Evolutionary conservation across 2,329 filamentous ascomycete genomes (phyloP).

Genomic region (Penicillium sp.): DNA sequence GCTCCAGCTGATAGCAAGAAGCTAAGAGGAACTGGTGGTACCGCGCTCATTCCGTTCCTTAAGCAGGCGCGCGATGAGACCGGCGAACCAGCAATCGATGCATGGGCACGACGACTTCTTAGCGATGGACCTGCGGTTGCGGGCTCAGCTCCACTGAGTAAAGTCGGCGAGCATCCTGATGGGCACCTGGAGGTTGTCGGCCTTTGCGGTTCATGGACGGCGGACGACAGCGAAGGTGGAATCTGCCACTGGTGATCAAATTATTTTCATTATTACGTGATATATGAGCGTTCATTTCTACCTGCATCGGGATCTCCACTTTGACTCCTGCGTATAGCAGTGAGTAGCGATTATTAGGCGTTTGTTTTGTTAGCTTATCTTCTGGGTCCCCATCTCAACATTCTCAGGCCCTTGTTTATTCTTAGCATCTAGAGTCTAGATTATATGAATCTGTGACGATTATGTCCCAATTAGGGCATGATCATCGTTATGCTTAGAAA

Average conservation of each 20-base stretch:
- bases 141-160: slow-evolving; percentile 48
- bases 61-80: slow-evolving; percentile 98
- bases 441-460: neutral
- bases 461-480: too few relatives aligned
- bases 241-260: slow-evolving; percentile 53
- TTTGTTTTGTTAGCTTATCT: neutral
- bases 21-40: slow-evolving; percentile 87
- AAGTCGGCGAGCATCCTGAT: slow-evolving; percentile 54
- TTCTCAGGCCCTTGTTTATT: neutral
- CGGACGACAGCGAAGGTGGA: slow-evolving; percentile 74
- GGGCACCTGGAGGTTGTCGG: slow-evolving; percentile 63
- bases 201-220: slow-evolving; percentile 82
- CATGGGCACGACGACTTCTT: slow-evolving; percentile 60
- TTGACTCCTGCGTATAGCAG: neutral
- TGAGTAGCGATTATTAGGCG: neutral
- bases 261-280: neutral
- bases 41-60: slow-evolving; percentile 88
- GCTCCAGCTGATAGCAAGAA: slow-evolving; percentile 51
- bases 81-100: slow-evolving; percentile 79
- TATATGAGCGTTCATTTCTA: slow-evolving; percentile 13
- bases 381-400: neutral
- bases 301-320: slow-evolving; percentile 11
- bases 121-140: slow-evolving; percentile 49
- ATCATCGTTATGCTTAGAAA: too few relatives aligned
- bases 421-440: neutral